Conservation (phyloP, 1,284 basidiomycete species). For the Sporisorium reilianum region DNA sequence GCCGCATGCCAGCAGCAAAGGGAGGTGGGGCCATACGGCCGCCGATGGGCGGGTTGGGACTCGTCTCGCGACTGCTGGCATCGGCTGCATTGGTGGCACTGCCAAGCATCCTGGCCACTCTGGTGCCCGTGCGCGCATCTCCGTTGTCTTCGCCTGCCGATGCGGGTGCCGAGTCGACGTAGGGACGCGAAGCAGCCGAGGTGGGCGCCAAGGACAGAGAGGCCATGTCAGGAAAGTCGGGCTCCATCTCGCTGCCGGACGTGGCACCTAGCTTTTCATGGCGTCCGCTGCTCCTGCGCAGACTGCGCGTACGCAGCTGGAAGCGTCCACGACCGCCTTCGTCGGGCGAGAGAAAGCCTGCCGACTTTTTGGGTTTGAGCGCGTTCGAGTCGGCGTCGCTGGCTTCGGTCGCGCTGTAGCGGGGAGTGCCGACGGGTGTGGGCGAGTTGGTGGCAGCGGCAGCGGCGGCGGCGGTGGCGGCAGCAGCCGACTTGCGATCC, state of each 20-base stretch:
- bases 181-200: constrained; percentile 12
- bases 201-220: constrained; percentile 45
- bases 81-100: constrained; percentile 15
- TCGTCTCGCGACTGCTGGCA: constrained; percentile 48
- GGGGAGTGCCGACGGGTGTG: constrained; percentile 43
- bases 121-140: constrained; percentile 29
- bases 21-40: constrained; percentile 8
- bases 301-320: constrained; percentile 36
- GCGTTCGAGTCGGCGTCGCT: constrained; percentile 77
- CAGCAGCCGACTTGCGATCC: constrained; percentile 36
- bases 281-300: constrained; percentile 36
- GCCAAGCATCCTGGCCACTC: constrained; percentile 45
- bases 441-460: constrained; percentile 21
- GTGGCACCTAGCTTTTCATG: constrained; percentile 48
- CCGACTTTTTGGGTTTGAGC: constrained; percentile 69
- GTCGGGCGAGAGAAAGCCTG: constrained; percentile 50
- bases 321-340: constrained; percentile 40
- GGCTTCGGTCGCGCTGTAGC: constrained; percentile 51
- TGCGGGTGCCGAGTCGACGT: constrained; percentile 38
- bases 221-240: constrained; percentile 56
- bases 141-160: constrained; percentile 53
- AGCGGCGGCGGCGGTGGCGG: constrained; percentile 36
- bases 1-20: constrained; percentile 26
- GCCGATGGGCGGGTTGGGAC: constrained; percentile 32
- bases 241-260: constrained; percentile 54